Percentiles rank a stretch among this genome's conserved stretches.
Conservation (phyloP, 2,329 filamentous ascomycete genomes). For the Colletotrichum sp. region DNA sequence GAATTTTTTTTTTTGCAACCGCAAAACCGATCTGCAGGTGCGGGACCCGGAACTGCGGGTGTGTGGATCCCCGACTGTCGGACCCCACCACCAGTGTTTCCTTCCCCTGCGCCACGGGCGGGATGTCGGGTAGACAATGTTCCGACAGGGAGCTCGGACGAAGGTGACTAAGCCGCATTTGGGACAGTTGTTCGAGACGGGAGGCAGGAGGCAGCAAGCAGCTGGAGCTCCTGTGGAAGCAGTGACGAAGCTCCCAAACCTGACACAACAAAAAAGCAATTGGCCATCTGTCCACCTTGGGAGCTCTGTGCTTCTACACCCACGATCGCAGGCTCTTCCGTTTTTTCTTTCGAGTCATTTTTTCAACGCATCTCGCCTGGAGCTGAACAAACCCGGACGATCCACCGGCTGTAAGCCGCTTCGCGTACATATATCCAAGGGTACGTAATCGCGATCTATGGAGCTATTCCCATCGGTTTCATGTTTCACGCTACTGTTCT, state of each 20-base stretch:
- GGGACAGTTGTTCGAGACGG: slow-evolving; percentile 19
- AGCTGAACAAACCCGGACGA: slow-evolving; percentile 6
- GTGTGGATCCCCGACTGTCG: not conserved
- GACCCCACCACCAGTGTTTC: not conserved
- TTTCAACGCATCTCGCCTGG: not conserved
- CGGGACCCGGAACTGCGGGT: not conserved
- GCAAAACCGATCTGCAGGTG: slow-evolving; percentile 13
- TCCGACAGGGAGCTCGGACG: not conserved
- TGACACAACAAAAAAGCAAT: not conserved
- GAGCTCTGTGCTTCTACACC: not conserved
- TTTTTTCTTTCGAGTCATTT: not conserved
- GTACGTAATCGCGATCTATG: slow-evolving; percentile 15
- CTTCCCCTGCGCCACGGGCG: not conserved
- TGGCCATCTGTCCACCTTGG: slow-evolving; percentile 12
- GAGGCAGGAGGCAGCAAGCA: not conserved
- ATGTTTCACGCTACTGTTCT: not conserved
- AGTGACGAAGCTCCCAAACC: slow-evolving; percentile 2
- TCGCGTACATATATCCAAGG: slow-evolving; percentile 3
- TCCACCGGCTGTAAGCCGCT: slow-evolving; percentile 13
- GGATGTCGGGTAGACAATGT: not conserved
- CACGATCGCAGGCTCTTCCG: not conserved
- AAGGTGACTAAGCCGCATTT: slow-evolving; percentile 14
- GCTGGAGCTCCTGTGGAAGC: not conserved
- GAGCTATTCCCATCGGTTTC: slow-evolving; percentile 17
- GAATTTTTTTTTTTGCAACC: slow-evolving; percentile 7